Base-by-base conservation (phyloP, 352 stramenopile genomes). In the Phytophthora multivora region DNA sequence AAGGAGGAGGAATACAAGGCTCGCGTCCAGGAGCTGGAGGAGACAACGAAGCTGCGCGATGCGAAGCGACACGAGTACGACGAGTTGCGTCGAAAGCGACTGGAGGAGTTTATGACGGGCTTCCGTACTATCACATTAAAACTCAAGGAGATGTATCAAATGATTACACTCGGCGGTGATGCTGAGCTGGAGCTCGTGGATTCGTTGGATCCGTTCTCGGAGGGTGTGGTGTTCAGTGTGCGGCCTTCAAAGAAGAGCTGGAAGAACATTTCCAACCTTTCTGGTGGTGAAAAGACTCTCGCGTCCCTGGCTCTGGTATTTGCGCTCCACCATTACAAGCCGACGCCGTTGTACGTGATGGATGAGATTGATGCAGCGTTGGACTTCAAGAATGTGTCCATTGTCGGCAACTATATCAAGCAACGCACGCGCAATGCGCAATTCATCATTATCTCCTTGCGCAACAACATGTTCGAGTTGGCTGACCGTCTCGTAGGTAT, bases 71-170 rank as follows among this genome's bases (percentile, higher is more conserved):
- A 96, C 55, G 83, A 94, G 55, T 98, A 98, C 71, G 98, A 99
- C 55, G 93, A 98, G 33, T 84, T 99, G 21, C 93, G 97, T 35
- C 91, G 95, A 41, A 90, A 98, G 64, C 93, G 98, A 16, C 83
- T 99, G 19, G 96, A 99, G 51, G 97, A 98, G 73, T 99, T 99
- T 71, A 99, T 99, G 98, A 86, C 95, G 21, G 98, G 98, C 8
- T 99, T 99, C 77, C 93, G 93, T 26, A 71, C 85, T 18, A 99
- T 99, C 77, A 99, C 97, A 25, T 84, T 99, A 36, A 99, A 99
- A 72, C 83, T 99, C 16, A 99, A 99, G 83, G 98, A 99, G 67
- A 99, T 99, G 97, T 99, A 99, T 67, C 97, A 99, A 78, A 99
- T 99, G 95, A 98, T 98, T 63, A 98, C 95, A 7, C 79, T 98